Evolutionary conservation across 2,329 filamentous ascomycete genomes (phyloP).

Genomic region (Ampelomyces quisqualis): DNA sequence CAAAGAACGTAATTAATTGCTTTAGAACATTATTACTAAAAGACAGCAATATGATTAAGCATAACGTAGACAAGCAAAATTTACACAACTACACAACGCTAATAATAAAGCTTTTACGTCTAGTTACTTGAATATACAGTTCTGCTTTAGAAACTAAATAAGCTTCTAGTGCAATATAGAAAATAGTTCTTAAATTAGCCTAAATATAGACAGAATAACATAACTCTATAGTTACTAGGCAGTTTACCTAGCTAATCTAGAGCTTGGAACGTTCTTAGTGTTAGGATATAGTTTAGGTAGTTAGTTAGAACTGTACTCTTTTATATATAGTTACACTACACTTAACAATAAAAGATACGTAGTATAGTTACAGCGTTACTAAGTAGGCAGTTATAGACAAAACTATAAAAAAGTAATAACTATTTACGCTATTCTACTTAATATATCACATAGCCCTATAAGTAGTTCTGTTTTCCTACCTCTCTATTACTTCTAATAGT

Average conservation of each 20-base stretch:
- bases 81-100: no score
- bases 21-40: constrained; percentile 2
- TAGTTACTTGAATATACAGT: background rate
- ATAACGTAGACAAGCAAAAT: background rate
- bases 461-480: background rate
- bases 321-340: background rate
- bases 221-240: background rate
- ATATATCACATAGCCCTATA: background rate
- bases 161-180: background rate
- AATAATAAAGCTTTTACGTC: background rate
- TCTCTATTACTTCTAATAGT: constrained; percentile 6
- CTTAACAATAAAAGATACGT: background rate
- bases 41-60: constrained; percentile 1
- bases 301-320: background rate
- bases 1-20: constrained; percentile 2
- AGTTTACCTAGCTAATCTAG: background rate
- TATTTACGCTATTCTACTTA: background rate
- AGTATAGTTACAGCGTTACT: no score
- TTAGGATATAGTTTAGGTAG: background rate
- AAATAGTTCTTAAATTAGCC: background rate
- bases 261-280: background rate
- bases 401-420: background rate
- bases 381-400: background rate
- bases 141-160: background rate
- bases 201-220: background rate